Evolutionary conservation across 2,329 filamentous ascomycete species (phyloP).

Genomic region (Venturia pyrina): DNA sequence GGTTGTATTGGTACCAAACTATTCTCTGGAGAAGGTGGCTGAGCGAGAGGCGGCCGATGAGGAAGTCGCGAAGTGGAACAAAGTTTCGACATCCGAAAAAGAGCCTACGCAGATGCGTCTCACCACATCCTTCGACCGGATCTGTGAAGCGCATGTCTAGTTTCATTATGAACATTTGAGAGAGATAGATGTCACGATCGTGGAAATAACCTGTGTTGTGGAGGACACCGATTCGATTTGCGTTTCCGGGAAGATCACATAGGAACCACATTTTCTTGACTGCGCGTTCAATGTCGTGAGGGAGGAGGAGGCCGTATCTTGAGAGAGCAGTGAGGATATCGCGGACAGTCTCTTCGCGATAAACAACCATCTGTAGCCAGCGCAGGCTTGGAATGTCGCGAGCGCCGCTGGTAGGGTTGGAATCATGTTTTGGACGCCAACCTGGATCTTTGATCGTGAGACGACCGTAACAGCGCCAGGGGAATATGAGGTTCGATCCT

Average conservation of each 20-base stretch:
- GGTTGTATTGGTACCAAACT: conserved; percentile 45
- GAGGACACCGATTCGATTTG: conserved; percentile 45
- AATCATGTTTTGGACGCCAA: conserved; percentile 30
- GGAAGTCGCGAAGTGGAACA: conserved; percentile 47
- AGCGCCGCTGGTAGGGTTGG: conserved; percentile 21
- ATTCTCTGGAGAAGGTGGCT: conserved; percentile 47
- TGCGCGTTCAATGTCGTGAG: conserved; percentile 20
- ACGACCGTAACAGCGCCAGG: conserved; percentile 47
- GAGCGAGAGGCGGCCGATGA: conserved; percentile 47
- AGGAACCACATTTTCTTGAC: conserved; percentile 58
- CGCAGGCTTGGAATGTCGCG: conserved; percentile 51
- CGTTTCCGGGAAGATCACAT: conserved; percentile 54
- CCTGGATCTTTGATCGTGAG: conserved; percentile 52
- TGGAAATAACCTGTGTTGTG: conserved; percentile 45
- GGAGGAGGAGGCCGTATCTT: conserved; percentile 47
- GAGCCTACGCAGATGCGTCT: conserved; percentile 21
- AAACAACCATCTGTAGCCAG: conserved; percentile 59
- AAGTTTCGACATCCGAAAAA: conserved; percentile 48
- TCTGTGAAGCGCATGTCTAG: conserved; percentile 60
- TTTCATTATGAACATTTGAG: conserved; percentile 60
- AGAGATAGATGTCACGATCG: conserved; percentile 49
- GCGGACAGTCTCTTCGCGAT: conserved; percentile 44
- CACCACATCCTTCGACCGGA: conserved; percentile 45
- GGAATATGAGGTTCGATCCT: conserved; percentile 47
- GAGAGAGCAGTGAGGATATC: conserved; percentile 56